Percentiles rank a stretch among this genome's conserved stretches.
Conservation (phyloP, 495 filamentous ascomycete species). For the Haplographium delicatum region DNA sequence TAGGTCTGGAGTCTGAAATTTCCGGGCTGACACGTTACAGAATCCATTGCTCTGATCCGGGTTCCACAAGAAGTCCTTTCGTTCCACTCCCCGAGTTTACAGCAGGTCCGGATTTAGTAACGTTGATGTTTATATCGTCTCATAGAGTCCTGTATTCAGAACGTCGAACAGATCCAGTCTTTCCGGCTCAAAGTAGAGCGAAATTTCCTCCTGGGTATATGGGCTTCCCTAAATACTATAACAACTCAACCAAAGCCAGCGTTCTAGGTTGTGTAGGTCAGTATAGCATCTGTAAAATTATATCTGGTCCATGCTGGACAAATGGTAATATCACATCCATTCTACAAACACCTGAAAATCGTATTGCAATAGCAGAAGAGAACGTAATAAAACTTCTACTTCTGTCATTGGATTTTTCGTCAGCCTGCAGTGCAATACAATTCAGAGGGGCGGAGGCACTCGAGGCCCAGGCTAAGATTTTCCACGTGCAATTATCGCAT, state of each 20-base stretch:
- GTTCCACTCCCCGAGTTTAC: background rate
- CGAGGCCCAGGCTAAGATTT: constrained; percentile 2
- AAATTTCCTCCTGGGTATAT: background rate
- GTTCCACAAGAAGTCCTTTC: background rate
- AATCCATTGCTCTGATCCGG: background rate
- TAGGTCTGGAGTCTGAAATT: background rate
- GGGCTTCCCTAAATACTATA: background rate
- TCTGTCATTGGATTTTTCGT: background rate
- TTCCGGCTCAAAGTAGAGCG: background rate
- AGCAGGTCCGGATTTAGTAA: background rate
- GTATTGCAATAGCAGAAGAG: background rate
- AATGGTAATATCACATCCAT: background rate
- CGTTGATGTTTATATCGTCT: background rate
- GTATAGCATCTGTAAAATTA: background rate
- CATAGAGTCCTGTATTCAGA: background rate
- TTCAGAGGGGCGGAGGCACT: constrained; percentile 1
- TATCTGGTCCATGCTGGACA: background rate
- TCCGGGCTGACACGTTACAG: background rate
- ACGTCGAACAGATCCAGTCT: background rate
- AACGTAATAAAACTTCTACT: background rate
- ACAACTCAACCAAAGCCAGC: background rate
- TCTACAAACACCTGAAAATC: background rate
- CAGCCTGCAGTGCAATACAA: background rate
- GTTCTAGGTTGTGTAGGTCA: constrained; percentile 2
- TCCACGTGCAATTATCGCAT: background rate